Percentiles rank a stretch among this genome's conserved stretches.
Conservation (phyloP, 306 rosid species). For the Malus sylvestris region DNA sequence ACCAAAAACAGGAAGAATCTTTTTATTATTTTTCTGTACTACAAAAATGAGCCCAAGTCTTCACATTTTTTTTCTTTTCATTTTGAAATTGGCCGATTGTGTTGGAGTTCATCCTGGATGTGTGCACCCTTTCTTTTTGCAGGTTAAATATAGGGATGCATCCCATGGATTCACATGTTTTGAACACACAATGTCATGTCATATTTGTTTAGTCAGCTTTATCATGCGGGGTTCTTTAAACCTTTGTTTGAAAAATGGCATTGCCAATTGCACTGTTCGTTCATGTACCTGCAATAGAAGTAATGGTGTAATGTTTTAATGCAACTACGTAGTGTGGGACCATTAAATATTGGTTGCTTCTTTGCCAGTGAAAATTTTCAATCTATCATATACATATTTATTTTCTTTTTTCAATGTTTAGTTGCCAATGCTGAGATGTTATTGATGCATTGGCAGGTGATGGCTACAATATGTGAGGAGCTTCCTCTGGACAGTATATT, state of each 20-base stretch:
- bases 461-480: conserved; percentile 97
- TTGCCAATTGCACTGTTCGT: neutral
- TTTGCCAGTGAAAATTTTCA: neutral
- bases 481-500: conserved; percentile 77
- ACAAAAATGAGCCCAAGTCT: neutral
- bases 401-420: neutral
- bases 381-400: neutral
- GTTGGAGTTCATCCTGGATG: neutral
- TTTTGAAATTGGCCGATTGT: neutral
- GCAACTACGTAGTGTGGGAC: neutral
- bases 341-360: neutral
- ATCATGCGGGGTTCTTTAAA: neutral
- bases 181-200: neutral
- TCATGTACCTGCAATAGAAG: neutral
- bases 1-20: neutral
- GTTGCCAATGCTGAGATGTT: conserved; percentile 21
- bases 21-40: neutral
- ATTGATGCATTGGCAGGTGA: conserved; percentile 47
- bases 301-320: neutral
- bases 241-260: neutral
- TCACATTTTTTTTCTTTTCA: neutral
- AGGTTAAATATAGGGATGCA: neutral
- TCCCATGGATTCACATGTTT: neutral
- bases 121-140: neutral
- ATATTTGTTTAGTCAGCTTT: neutral